phyloP scores from a whole-genome alignment of 2,329 filamentous ascomycete species.

The Chaetomiaceae sp. region DNA sequence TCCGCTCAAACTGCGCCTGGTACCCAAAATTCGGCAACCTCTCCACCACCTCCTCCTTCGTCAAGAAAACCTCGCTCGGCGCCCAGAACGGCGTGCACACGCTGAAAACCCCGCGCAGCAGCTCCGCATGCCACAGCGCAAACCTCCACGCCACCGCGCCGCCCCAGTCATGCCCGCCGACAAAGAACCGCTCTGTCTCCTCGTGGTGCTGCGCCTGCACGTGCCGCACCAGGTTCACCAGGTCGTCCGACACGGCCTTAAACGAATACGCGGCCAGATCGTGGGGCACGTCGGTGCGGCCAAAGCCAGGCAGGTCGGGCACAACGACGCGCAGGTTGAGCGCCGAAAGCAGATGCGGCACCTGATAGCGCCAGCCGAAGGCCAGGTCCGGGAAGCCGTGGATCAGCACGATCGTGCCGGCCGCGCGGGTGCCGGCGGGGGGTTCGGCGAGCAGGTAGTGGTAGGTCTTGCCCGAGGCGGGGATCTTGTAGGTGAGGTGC shows the following conservation, averaged over 20 bases:
- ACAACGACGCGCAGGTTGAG: constrained; percentile 73
- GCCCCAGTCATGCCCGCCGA: constrained; percentile 94
- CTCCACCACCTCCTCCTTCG: constrained; percentile 49
- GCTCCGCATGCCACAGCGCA: constrained; percentile 64
- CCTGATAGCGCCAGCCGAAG: constrained; percentile 85
- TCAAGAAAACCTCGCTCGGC: constrained; percentile 45
- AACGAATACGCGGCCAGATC: constrained; percentile 58
- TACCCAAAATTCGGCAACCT: constrained; percentile 67
- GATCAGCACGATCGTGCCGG: constrained; percentile 37
- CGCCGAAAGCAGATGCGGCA: constrained; percentile 66
- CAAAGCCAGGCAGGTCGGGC: constrained; percentile 84
- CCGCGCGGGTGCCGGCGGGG: constrained; percentile 28
- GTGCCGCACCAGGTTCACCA: constrained; percentile 63
- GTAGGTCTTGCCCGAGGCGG: constrained; percentile 64
- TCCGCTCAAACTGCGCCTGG: constrained; percentile 71
- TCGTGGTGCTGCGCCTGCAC: constrained; percentile 53
- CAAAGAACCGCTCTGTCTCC: constrained; percentile 49
- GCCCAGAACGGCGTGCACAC: constrained; percentile 70
- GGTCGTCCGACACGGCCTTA: constrained; percentile 67
- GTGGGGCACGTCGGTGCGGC: constrained; percentile 63
- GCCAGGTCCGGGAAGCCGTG: constrained; percentile 81
- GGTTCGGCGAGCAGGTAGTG: constrained; percentile 55
- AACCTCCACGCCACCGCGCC: constrained; percentile 70
- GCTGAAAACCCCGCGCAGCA: constrained; percentile 69
- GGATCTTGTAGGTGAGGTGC: constrained; percentile 46